phyloP scores from a whole-genome alignment of 805 yeast species.

The Spathaspora girioi region DNA sequence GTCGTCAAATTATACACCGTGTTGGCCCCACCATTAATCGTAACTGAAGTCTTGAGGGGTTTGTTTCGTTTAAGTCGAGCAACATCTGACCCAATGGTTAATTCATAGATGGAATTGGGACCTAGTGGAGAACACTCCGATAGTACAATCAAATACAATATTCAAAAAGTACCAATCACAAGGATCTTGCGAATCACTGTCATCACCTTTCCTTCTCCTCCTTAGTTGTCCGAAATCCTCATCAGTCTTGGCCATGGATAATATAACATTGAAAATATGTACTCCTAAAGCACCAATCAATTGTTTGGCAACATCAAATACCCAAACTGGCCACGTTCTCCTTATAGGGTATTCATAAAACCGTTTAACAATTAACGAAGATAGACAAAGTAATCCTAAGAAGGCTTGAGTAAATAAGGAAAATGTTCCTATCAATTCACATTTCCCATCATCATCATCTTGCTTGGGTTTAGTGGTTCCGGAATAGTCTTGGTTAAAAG shows the following conservation, averaged over 20 bases:
- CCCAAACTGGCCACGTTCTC: constrained; percentile 87
- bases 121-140: constrained; percentile 82
- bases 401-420: constrained; percentile 73
- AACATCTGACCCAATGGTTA: constrained; percentile 60
- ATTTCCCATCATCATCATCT: constrained; percentile 26
- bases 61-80: constrained; percentile 34
- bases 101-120: constrained; percentile 72
- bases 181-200: constrained; percentile 34
- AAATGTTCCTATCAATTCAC: constrained; percentile 72
- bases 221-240: background rate
- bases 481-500: background rate
- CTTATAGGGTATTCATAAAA: constrained; percentile 73
- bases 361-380: constrained; percentile 72
- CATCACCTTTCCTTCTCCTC: constrained; percentile 9
- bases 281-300: constrained; percentile 82
- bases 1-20: constrained; percentile 44
- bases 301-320: constrained; percentile 86
- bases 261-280: constrained; percentile 70
- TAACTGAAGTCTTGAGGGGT: constrained; percentile 29
- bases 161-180: constrained; percentile 95
- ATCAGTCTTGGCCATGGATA: constrained; percentile 57
- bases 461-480: background rate
- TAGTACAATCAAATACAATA: constrained; percentile 84
- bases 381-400: constrained; percentile 73
- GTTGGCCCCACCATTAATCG: constrained; percentile 42